Percentiles rank a stretch among this genome's conserved stretches.
These are phyloP conservation scores for Lactarius akahatsu DNA, from an alignment of 768 basidiomycete species.

Conservation along the genomic window DNA sequence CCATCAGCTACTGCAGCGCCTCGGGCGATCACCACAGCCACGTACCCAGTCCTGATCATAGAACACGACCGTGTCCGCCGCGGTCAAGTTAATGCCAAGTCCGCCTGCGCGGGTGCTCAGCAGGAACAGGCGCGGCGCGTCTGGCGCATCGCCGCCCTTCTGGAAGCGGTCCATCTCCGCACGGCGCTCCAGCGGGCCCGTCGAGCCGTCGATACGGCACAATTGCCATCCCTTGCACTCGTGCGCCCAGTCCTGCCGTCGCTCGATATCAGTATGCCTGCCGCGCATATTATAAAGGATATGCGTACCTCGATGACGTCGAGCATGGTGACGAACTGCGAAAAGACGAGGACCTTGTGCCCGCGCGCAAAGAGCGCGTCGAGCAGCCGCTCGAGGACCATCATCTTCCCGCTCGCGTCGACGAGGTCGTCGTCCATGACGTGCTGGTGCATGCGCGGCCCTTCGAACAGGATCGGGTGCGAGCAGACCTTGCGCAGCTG, in stretches of 20 bases:
- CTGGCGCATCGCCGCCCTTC: conserved; percentile 55
- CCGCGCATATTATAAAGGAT: conserved; percentile 8
- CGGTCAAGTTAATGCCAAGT: conserved; percentile 75
- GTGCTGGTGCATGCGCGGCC: conserved; percentile 63
- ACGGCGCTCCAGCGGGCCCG: conserved; percentile 75
- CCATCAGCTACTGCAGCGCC: background rate
- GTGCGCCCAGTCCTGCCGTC: conserved; percentile 77
- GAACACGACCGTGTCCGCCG: conserved; percentile 90
- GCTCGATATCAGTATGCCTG: conserved; percentile 1
- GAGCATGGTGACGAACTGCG: conserved; percentile 95
- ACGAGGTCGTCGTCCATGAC: conserved; percentile 78
- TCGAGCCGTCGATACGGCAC: conserved; percentile 91
- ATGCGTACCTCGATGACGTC: conserved; percentile 81
- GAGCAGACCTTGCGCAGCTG: conserved; percentile 96
- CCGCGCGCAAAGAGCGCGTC: conserved; percentile 73
- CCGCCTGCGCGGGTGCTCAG: conserved; percentile 80
- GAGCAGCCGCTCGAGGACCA: conserved; percentile 86
- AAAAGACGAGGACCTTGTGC: conserved; percentile 86
- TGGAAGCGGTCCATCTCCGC: conserved; percentile 88
- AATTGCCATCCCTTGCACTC: conserved; percentile 80
- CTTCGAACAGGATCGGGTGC: conserved; percentile 88
- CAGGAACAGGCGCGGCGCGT: conserved; percentile 73
- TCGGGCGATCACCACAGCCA: conserved; percentile 30
- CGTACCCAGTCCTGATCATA: conserved; percentile 90
- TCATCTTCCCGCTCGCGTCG: conserved; percentile 94